Percentiles rank a stretch among this genome's conserved stretches.
phyloP scores from a whole-genome alignment of 352 stramenopile species.

The Phytophthora fragariaefolia region DNA sequence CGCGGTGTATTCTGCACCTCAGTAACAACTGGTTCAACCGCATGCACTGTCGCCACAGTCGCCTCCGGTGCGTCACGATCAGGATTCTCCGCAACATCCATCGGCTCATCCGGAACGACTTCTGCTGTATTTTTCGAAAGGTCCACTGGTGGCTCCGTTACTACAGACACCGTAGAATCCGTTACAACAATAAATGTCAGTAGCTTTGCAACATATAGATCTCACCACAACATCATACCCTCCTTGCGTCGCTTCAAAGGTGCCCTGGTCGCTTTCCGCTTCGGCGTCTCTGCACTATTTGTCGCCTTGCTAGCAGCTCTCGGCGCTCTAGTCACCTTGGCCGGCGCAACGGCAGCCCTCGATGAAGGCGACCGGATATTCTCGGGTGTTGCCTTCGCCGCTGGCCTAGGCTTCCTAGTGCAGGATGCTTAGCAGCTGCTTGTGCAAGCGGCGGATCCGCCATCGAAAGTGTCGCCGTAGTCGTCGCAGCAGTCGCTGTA shows the following conservation, averaged over 20 bases:
- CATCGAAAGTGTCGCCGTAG: not conserved
- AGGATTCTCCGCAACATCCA: not conserved
- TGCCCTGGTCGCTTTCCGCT: not conserved
- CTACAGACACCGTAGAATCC: not conserved
- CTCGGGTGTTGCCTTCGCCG: not conserved
- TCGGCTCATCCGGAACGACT: not conserved
- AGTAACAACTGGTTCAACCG: not conserved
- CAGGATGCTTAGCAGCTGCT: not conserved
- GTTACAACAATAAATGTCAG: constrained; percentile 2
- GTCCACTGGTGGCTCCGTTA: not conserved
- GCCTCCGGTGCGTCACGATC: not conserved
- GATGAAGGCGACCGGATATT: not conserved
- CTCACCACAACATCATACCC: not conserved
- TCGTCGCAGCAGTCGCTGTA: not conserved
- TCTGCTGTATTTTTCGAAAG: not conserved
- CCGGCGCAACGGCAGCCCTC: not conserved
- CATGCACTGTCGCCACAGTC: not conserved
- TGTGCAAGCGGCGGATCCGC: not conserved
- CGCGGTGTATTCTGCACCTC: not conserved
- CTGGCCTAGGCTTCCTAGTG: not conserved
- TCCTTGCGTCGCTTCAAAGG: not conserved
- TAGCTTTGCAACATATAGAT: not conserved
- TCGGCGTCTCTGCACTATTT: not conserved
- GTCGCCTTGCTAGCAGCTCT: not conserved
- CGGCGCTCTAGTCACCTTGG: not conserved